These are phyloP conservation scores for Arachis hypogaea DNA, from an alignment of 306 rosid species.

Conservation along the genomic window DNA sequence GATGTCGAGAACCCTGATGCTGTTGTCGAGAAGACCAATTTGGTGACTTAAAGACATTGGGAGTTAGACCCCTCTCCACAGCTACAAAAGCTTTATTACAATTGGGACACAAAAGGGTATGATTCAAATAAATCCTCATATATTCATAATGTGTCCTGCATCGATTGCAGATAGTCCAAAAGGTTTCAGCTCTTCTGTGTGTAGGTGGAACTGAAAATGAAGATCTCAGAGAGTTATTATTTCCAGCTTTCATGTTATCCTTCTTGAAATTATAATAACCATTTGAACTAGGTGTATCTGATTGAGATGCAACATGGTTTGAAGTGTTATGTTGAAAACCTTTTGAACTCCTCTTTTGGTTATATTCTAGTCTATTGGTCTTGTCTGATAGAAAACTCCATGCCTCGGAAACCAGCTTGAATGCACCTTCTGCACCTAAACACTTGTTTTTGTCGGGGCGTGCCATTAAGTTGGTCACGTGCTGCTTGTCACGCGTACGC, in stretches of 20 bases:
- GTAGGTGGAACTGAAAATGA: constrained; percentile 52
- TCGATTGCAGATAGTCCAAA: constrained; percentile 89
- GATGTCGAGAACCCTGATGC: constrained; percentile 57
- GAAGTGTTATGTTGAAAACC: constrained; percentile 55
- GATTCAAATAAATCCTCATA: constrained; percentile 83
- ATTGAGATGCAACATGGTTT: constrained; percentile 52
- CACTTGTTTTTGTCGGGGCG: constrained; percentile 93
- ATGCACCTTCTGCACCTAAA: constrained; percentile 96
- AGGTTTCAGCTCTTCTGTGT: constrained; percentile 66
- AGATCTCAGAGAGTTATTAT: constrained; percentile 46
- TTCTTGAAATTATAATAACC: constrained; percentile 59
- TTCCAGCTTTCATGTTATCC: constrained; percentile 56
- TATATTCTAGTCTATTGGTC: constrained; percentile 70
- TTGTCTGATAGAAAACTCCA: constrained; percentile 94
- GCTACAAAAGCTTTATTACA: constrained; percentile 87
- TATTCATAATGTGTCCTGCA: constrained; percentile 93
- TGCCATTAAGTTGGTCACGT: no score
- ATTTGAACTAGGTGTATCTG: constrained; percentile 60
- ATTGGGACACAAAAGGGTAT: constrained; percentile 83
- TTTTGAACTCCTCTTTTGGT: constrained; percentile 67
- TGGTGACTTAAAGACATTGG: constrained; percentile 71
- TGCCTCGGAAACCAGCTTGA: constrained; percentile 92
- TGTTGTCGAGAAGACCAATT: constrained; percentile 66
- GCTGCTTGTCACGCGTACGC: no score
- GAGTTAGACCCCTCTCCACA: constrained; percentile 79